Percentiles rank a stretch among this genome's conserved stretches.
phyloP scores from a whole-genome alignment of 331 rosid species.

The Quercus phellos region DNA sequence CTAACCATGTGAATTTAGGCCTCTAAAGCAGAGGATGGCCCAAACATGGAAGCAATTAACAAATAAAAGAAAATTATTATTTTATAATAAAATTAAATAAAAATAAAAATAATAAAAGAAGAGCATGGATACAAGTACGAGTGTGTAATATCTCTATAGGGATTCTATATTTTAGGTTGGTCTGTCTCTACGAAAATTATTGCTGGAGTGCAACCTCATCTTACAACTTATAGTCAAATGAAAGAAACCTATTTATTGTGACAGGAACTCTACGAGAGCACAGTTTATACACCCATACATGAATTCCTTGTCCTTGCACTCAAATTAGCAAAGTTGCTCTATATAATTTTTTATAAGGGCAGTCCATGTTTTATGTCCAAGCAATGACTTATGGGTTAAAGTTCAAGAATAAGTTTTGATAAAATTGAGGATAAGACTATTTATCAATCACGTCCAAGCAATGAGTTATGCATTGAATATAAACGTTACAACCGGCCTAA shows the following conservation, averaged over 20 bases:
- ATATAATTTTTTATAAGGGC: no score
- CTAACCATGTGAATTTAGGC: not conserved
- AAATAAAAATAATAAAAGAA: not conserved
- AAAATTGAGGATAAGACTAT: no score
- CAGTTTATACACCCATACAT: slow-evolving; percentile 37
- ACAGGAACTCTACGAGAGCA: slow-evolving; percentile 22
- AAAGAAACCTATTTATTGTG: slow-evolving; percentile 31
- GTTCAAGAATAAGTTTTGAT: no score
- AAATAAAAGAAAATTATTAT: no score
- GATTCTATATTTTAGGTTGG: slow-evolving; percentile 11
- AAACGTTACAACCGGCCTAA: no score
- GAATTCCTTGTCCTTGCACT: slow-evolving; percentile 35
- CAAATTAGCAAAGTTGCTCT: not conserved
- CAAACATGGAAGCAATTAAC: not conserved
- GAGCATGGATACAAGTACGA: slow-evolving; percentile 21
- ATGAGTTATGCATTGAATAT: no score
- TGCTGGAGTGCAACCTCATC: slow-evolving; percentile 23
- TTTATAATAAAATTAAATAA: no score
- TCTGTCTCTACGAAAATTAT: slow-evolving; percentile 21
- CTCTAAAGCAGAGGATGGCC: not conserved
- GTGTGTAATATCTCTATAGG: not conserved
- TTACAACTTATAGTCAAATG: slow-evolving; percentile 8
- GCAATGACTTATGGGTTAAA: no score
- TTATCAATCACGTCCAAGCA: no score
- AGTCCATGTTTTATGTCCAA: no score